These are phyloP conservation scores for Anisogramma anomala DNA, from an alignment of 2,329 filamentous ascomycete genomes.

Conservation along the genomic window DNA sequence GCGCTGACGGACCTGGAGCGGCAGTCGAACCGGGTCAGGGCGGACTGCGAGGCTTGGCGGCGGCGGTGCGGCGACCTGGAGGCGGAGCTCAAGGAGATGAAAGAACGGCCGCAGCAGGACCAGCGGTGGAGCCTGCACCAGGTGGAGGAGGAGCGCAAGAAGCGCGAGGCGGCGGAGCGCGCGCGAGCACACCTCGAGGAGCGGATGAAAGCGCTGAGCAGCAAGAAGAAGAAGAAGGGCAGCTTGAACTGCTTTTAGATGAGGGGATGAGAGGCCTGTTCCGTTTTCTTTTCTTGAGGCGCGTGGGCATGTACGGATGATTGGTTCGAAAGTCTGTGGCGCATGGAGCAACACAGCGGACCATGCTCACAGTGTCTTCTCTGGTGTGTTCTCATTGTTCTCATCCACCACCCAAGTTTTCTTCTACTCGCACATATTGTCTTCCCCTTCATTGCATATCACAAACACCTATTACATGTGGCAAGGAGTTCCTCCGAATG, in stretches of 20 bases:
- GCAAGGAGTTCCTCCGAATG: too few species aligned
- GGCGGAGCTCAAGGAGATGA: constrained; percentile 55
- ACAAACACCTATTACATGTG: too few species aligned
- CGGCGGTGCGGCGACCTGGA: constrained; percentile 73
- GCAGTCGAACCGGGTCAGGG: constrained; percentile 83
- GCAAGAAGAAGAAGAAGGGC: constrained; percentile 87
- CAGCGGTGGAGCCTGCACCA: constrained; percentile 66
- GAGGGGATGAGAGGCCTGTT: background rate
- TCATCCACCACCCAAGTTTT: too few species aligned
- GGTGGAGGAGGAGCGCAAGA: constrained; percentile 92
- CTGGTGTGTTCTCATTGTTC: too few species aligned
- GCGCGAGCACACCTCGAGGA: constrained; percentile 84
- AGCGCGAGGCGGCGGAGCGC: constrained; percentile 78
- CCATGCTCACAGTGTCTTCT: too few species aligned
- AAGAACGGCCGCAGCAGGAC: constrained; percentile 42
- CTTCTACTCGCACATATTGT: too few species aligned
- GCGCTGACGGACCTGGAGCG: constrained; percentile 87
- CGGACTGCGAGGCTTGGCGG: constrained; percentile 81
- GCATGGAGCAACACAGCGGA: too few species aligned
- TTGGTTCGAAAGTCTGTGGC: too few species aligned
- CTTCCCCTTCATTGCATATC: too few species aligned
- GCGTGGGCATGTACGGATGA: too few species aligned
- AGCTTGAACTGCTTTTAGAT: constrained; percentile 91
- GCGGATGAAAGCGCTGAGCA: constrained; percentile 82
- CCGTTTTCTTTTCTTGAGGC: too few species aligned